These are phyloP conservation scores for Trypanosoma caninum DNA, from an alignment of 208 protist genomes.

Conservation along the genomic window DNA sequence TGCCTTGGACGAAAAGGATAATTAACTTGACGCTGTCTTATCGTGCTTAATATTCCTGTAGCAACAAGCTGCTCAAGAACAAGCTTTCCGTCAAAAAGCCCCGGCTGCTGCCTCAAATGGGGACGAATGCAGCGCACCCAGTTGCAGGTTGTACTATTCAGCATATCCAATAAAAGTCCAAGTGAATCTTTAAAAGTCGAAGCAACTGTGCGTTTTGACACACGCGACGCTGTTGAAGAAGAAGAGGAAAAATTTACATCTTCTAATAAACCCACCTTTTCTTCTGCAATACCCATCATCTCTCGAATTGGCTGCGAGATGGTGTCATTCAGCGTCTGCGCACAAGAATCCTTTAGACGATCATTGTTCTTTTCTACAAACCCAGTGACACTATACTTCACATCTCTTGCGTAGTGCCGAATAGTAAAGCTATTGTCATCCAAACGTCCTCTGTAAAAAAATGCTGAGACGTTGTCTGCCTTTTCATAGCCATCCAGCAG, in stretches of 20 bases:
- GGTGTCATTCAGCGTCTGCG: conserved; percentile 4
- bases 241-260: conserved; percentile 3
- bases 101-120: conserved; percentile 28
- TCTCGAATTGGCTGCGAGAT: conserved; percentile 15
- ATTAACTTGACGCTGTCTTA: conserved; percentile 26
- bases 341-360: conserved; percentile 26
- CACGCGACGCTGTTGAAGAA: neutral
- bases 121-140: conserved; percentile 59
- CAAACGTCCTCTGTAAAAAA: conserved; percentile 14
- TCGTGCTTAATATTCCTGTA: conserved; percentile 43
- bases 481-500: conserved; percentile 12
- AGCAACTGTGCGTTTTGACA: conserved; percentile 12
- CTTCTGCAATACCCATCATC: conserved; percentile 13
- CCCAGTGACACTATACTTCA: conserved; percentile 29
- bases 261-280: conserved; percentile 13
- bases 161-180: conserved; percentile 16
- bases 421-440: conserved; percentile 31
- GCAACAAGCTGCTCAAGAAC: conserved; percentile 39
- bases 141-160: conserved; percentile 26
- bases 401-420: conserved; percentile 47
- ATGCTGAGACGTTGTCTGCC: conserved; percentile 4
- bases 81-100: conserved; percentile 30
- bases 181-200: conserved; percentile 20
- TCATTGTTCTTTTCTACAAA: conserved; percentile 61
- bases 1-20: conserved; percentile 13